Evolutionary conservation across 345 rosid genomes (phyloP).

Genomic region (Citrus sinensis): DVS_A1.0 CM039161.1:17645001-17645500

Average conservation of each 20-base stretch:
- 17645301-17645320: constrained; percentile 76
- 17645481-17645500: neutral
- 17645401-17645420: neutral
- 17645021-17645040: neutral
- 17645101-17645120: neutral
- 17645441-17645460: neutral
- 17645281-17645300: constrained; percentile 96
- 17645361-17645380: constrained; percentile 18
- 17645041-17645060: constrained; percentile 1
- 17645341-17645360: constrained; percentile 77
- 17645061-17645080: neutral
- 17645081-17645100: neutral
- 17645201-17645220: constrained; percentile 84
- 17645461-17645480: neutral
- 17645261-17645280: constrained; percentile 85
- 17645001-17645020: neutral
- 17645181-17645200: constrained; percentile 76
- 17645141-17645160: constrained; percentile 45
- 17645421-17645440: neutral
- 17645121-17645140: neutral
- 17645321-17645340: constrained; percentile 70
- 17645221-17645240: constrained; percentile 70
- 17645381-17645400: constrained; percentile 8
- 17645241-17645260: constrained; percentile 66
- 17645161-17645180: constrained; percentile 96